Conservation (phyloP, 1,139 yeast genomes). For the Yamadazyma kanchanaburiensis region DNA sequence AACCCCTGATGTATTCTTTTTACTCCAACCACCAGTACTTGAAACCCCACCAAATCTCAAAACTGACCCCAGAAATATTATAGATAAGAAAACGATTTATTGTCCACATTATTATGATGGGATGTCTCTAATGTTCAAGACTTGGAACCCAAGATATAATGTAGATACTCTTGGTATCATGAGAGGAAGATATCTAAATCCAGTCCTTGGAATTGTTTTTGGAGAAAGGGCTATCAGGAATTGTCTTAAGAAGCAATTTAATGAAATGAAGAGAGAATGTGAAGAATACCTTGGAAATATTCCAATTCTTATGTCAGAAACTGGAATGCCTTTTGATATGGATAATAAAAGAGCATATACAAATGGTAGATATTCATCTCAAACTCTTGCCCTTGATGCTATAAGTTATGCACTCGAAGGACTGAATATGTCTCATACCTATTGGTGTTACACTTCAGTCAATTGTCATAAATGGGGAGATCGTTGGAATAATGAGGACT, state of each 20-base stretch:
- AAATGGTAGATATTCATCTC: conserved; percentile 65
- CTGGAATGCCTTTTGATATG: conserved; percentile 98
- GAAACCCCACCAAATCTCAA: conserved; percentile 71
- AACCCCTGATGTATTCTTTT: conserved; percentile 47
- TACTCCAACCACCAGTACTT: conserved; percentile 82
- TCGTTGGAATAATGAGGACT: conserved; percentile 89
- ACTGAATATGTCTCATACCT: conserved; percentile 65
- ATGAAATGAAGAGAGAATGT: conserved; percentile 63
- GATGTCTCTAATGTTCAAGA: conserved; percentile 82
- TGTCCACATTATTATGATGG: conserved; percentile 95
- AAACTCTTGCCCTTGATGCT: conserved; percentile 83
- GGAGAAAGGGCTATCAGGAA: conserved; percentile 79
- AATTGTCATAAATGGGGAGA: conserved; percentile 87
- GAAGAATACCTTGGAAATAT: conserved; percentile 53
- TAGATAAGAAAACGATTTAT: conserved; percentile 66
- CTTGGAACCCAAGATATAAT: conserved; percentile 73
- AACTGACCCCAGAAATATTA: conserved; percentile 42
- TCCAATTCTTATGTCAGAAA: conserved; percentile 82
- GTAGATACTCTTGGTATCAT: conserved; percentile 91
- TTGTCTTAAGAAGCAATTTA: conserved; percentile 65
- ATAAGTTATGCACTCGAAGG: conserved; percentile 74
- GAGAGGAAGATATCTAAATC: conserved; percentile 71
- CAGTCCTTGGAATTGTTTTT: conserved; percentile 71
- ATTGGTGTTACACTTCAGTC: conserved; percentile 78
- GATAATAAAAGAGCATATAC: conserved; percentile 67